Evolutionary conservation across 2,329 filamentous ascomycete genomes (phyloP).

Genomic region (Aspergillus fischeri): DNA sequence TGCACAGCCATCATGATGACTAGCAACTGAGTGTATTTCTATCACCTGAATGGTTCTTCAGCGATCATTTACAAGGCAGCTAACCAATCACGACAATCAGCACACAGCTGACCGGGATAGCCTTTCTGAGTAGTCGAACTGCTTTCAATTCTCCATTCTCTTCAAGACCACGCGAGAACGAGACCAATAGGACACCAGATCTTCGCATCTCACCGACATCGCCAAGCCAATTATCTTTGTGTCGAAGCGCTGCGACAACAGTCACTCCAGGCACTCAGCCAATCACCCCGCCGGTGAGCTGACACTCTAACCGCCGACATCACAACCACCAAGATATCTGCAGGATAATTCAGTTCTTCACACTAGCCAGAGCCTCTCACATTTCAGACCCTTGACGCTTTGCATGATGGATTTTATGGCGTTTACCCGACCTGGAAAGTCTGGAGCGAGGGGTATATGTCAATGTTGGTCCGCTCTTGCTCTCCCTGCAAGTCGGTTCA

Average conservation of each 20-base stretch:
- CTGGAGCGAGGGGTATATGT: constrained; percentile 9
- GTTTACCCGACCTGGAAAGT: constrained; percentile 3
- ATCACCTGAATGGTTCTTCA: not conserved
- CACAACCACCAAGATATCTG: constrained; percentile 10
- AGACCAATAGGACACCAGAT: not conserved
- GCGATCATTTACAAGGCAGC: not conserved
- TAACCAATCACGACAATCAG: not conserved
- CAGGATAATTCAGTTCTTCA: constrained; percentile 18
- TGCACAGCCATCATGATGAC: not conserved
- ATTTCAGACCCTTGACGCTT: constrained; percentile 19
- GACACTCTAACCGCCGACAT: constrained; percentile 26
- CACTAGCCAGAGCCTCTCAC: constrained; percentile 17
- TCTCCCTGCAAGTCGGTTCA: not conserved
- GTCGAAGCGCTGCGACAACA: constrained; percentile 15
- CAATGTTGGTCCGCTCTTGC: not conserved
- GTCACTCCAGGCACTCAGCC: constrained; percentile 14
- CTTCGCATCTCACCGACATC: not conserved
- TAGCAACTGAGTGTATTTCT: not conserved
- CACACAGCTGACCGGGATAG: not conserved
- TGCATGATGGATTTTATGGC: constrained; percentile 2
- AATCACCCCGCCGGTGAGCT: constrained; percentile 17
- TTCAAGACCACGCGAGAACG: not conserved
- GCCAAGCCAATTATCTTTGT: not conserved
- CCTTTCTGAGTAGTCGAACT: not conserved
- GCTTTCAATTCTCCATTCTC: not conserved